Evolutionary conservation across 2,329 filamentous ascomycete genomes (phyloP), one percentile per base, ranked within the genome.

Genomic region (Sarocladium strictum): DNA sequence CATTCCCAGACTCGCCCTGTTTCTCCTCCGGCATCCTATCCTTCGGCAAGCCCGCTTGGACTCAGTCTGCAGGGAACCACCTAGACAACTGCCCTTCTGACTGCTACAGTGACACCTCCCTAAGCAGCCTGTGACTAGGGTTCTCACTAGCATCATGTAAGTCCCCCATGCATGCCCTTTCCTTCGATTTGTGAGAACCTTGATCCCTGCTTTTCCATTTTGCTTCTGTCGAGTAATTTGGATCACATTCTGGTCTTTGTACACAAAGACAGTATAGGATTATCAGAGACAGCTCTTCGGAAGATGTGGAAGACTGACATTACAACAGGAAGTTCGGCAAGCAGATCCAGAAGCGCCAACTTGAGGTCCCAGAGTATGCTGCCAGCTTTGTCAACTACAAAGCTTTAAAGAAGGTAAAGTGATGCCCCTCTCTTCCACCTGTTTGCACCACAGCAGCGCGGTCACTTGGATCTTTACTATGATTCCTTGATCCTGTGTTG

Each of bases 331-430:
- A 99, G 83, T 99, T 99, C 78, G 94, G 94, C 72, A 99, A 99
- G 79, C 90, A 97, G 71, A 96, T 99, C 63, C 94, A 97, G 78
- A 96, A 96, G 79, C 87, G 92, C 70, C 94, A 99, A 81, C 89
- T 99, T 66, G 94, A 99, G 72, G 92, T 99, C 57, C 94, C 94
- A 57, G 94, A 99, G 81, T 99, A 99, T 86, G 93, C 94, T 58
- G 91, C 93, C 60, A 97, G 92, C 74, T 99, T 99, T 69, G 92
- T 97, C 64, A 97, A 99, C 75, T 99, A 99, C 79, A 99, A 99
- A 76, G 92, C 91, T 57, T 79, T 99, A 63, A 99, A 99, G 75
- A 97, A 97, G 90, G 94, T 96, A 68, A 59, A 7, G 43, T 47
- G 23, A 47, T 29, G 5, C 15, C 12, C 29, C 4, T n/a, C 24